These are phyloP conservation scores for Polychytrium aggregatum DNA, from an alignment of 192 early-diverging fungal species.

Conservation along the genomic window DNA sequence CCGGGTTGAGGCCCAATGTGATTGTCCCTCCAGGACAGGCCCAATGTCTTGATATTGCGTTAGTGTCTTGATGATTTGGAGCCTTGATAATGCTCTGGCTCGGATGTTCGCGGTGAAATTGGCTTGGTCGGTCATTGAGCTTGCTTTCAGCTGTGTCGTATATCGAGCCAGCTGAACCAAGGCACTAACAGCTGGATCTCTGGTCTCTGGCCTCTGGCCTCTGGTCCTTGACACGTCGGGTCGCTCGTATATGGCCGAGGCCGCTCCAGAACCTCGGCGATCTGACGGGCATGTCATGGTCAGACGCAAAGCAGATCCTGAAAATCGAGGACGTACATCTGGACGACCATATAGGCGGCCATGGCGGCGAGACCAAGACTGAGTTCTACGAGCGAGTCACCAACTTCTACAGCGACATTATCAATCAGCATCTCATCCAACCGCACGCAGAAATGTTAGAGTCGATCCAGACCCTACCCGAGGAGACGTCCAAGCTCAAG, in stretches of 20 bases:
- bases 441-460: conserved; percentile 23
- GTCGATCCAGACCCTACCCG: too few relatives aligned
- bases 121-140: neutral
- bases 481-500: too few relatives aligned
- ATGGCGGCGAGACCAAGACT: conserved; percentile 18
- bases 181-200: too few relatives aligned
- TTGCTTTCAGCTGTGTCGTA: too few relatives aligned
- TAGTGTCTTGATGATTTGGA: too few relatives aligned
- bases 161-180: too few relatives aligned
- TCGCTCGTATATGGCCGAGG: neutral
- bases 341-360: conserved; percentile 25
- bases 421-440: conserved; percentile 23
- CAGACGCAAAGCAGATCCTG: conserved; percentile 26
- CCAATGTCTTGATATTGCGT: too few relatives aligned
- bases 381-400: conserved; percentile 24
- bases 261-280: conserved; percentile 22
- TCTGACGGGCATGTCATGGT: conserved; percentile 25
- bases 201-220: too few relatives aligned
- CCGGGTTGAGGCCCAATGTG: too few relatives aligned
- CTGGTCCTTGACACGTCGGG: too few relatives aligned
- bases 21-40: too few relatives aligned
- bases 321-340: conserved; percentile 22
- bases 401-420: conserved; percentile 31
- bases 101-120: neutral
- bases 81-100: too few relatives aligned